A percentile compares a stretch with the other conserved stretches of the same genome.
Evolutionary conservation across 345 rosid genomes (phyloP).

Genomic region (Pistacia vera): DNA sequence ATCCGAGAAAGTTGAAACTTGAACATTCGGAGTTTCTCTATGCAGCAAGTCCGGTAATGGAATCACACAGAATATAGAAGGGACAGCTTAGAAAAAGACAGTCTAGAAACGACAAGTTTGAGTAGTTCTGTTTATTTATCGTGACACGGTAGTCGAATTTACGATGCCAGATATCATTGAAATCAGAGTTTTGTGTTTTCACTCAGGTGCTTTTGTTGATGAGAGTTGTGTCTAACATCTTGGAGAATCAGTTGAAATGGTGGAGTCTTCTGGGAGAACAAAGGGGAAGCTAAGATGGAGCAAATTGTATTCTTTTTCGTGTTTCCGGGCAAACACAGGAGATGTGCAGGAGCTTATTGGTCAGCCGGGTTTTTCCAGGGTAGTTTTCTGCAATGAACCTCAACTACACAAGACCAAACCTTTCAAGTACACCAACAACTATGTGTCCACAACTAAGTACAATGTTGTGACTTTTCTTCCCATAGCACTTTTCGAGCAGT

Average conservation of each 20-base stretch:
- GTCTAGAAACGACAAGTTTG: background rate
- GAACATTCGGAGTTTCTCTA: slow-evolving; percentile 23
- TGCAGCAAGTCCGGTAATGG: background rate
- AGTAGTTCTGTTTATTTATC: background rate
- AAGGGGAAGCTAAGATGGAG: slow-evolving; percentile 44
- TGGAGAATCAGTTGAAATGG: slow-evolving; percentile 10
- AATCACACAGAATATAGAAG: background rate
- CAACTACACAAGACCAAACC: slow-evolving; percentile 44
- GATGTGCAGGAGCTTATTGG: slow-evolving; percentile 34
- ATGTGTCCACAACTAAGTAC: slow-evolving; percentile 67
- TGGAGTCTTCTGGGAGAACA: slow-evolving; percentile 21
- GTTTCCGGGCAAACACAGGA: slow-evolving; percentile 25
- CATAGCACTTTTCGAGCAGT: slow-evolving; percentile 73
- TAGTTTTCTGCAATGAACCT: slow-evolving; percentile 64
- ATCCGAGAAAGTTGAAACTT: slow-evolving; percentile 27
- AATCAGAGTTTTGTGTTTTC: background rate
- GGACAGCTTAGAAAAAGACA: background rate
- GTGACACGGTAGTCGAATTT: too few species aligned
- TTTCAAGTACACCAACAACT: slow-evolving; percentile 47
- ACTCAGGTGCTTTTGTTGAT: background rate
- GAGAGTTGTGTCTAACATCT: background rate
- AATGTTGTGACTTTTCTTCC: slow-evolving; percentile 63
- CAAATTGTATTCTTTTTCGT: slow-evolving; percentile 50
- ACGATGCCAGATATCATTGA: background rate
- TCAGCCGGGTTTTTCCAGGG: slow-evolving; percentile 42